Percentiles rank a stretch among this genome's conserved stretches.
Evolutionary conservation across 1,284 basidiomycete species (phyloP).

Genomic region (Xerocomus nothofagi): DNA sequence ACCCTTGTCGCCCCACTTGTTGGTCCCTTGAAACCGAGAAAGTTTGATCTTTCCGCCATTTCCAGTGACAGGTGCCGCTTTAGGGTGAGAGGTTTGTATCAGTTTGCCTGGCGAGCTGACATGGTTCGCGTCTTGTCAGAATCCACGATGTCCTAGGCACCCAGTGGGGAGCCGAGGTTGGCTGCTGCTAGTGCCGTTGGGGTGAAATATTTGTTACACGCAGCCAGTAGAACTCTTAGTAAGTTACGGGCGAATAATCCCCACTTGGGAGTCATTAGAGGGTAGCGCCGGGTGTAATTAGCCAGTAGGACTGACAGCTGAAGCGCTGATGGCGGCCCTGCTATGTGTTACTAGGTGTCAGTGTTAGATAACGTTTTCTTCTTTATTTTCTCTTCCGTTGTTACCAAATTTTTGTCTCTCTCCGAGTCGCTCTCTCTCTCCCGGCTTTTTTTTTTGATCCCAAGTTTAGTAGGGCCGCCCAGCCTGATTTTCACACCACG

Average conservation of each 20-base stretch:
- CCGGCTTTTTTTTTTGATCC: constrained; percentile 7
- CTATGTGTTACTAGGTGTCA: not conserved
- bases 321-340: too few species aligned
- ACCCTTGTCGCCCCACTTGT: constrained; percentile 12
- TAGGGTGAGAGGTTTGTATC: constrained; percentile 3
- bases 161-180: not conserved
- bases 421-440: not conserved
- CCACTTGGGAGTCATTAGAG: not conserved
- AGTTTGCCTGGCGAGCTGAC: not conserved
- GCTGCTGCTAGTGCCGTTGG: too few species aligned
- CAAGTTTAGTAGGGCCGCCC: constrained; percentile 7
- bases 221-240: not conserved
- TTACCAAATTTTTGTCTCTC: not conserved
- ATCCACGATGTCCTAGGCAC: not conserved
- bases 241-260: not conserved
- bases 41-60: constrained; percentile 1
- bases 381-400: constrained; percentile 10
- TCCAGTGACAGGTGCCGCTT: constrained; percentile 1
- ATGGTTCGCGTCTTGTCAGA: not conserved
- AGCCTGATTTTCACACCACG: constrained; percentile 33
- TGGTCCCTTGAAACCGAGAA: constrained; percentile 7
- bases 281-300: not conserved
- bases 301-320: constrained; percentile 1
- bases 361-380: constrained; percentile 1
- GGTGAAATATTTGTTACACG: constrained; percentile 10